Conservation (phyloP, 2,329 filamentous ascomycete genomes). For the Emergomyces orientalis region DNA sequence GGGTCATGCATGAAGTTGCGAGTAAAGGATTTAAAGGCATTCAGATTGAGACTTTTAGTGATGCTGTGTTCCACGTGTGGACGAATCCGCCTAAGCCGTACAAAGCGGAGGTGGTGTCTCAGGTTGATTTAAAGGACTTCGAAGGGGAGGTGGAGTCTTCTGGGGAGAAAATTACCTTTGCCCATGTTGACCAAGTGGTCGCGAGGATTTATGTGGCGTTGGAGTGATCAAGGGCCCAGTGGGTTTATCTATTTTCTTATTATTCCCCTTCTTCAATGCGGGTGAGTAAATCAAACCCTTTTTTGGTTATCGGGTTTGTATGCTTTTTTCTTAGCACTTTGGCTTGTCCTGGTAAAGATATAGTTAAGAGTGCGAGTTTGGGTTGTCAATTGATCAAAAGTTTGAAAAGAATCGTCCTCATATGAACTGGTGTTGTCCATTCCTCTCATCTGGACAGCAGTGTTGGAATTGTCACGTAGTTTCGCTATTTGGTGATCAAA, state of each 20-base stretch:
- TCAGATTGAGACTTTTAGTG: slow-evolving; percentile 28
- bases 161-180: background rate
- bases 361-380: too few relatives aligned
- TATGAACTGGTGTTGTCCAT: too few relatives aligned
- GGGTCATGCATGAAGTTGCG: slow-evolving; percentile 30
- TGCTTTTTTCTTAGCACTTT: background rate
- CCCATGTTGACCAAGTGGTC: background rate
- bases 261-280: background rate
- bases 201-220: slow-evolving; percentile 2
- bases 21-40: slow-evolving; percentile 26
- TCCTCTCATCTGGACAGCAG: too few relatives aligned
- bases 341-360: too few relatives aligned
- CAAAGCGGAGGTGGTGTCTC: slow-evolving; percentile 10
- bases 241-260: background rate
- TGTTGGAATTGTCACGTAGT: too few relatives aligned
- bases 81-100: slow-evolving; percentile 16
- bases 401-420: too few relatives aligned
- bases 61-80: slow-evolving; percentile 17
- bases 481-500: too few relatives aligned
- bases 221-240: background rate
- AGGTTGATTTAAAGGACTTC: slow-evolving; percentile 14
- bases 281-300: background rate
- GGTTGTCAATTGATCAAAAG: too few relatives aligned
- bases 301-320: background rate
- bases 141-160: slow-evolving; percentile 12